phyloP scores from a whole-genome alignment of 805 yeast species.

The Nakazawaea peltata region DNA sequence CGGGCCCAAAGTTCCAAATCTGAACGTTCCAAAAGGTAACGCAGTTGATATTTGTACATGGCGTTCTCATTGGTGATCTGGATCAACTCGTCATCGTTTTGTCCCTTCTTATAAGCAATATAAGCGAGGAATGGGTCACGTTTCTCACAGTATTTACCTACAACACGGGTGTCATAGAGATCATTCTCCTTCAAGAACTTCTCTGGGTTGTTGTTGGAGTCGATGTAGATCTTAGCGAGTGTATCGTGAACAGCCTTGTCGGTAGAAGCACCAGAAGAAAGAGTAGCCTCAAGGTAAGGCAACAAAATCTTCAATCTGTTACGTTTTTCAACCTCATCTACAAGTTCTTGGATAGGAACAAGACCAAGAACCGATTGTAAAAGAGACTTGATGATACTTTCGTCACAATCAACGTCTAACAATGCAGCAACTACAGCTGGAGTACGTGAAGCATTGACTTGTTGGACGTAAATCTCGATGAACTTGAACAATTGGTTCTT shows the following conservation, averaged over 20 bases:
- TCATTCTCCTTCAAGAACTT: constrained; percentile 89
- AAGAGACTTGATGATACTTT: constrained; percentile 70
- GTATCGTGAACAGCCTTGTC: constrained; percentile 93
- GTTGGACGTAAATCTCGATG: constrained; percentile 96
- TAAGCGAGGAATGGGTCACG: constrained; percentile 98
- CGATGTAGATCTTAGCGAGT: constrained; percentile 95
- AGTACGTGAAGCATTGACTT: constrained; percentile 91
- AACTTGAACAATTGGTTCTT: constrained; percentile 94
- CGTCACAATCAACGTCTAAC: constrained; percentile 96
- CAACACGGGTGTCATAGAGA: constrained; percentile 85
- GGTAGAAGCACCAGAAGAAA: constrained; percentile 71
- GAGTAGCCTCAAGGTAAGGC: constrained; percentile 87
- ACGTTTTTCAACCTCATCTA: constrained; percentile 93
- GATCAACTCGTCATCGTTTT: constrained; percentile 82
- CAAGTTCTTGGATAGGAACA: constrained; percentile 85
- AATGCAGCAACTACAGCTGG: constrained; percentile 96
- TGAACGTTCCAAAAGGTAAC: constrained; percentile 85
- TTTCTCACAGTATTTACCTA: constrained; percentile 98
- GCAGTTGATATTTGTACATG: constrained; percentile 99
- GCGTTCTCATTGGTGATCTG: constrained; percentile 92
- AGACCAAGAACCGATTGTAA: constrained; percentile 85
- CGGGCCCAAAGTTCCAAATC: constrained; percentile 75
- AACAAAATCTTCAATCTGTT: constrained; percentile 84
- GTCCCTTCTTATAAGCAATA: constrained; percentile 95
- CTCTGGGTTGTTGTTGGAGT: constrained; percentile 95